A percentile compares a stretch with the other conserved stretches of the same genome.
Evolutionary conservation across 768 basidiomycete genomes (phyloP).

Genomic region (Russula griseocarnosa): DNA sequence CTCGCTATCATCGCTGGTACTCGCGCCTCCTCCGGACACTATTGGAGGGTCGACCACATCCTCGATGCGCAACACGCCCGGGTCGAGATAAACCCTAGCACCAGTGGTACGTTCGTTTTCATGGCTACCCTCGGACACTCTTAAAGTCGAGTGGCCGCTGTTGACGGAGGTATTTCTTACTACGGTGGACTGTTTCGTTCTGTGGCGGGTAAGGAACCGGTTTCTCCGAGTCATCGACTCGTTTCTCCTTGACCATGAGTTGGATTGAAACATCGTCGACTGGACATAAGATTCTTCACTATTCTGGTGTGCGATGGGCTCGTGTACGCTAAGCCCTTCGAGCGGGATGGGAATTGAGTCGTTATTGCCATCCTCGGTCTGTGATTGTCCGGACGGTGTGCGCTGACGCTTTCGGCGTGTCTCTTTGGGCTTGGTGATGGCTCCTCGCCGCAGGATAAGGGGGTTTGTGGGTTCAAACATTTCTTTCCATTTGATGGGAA

Average conservation of each 20-base stretch:
- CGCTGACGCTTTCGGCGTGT: neutral
- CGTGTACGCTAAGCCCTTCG: neutral
- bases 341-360: neutral
- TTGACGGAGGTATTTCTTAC: too few species aligned
- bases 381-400: neutral
- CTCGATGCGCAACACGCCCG: neutral
- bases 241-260: neutral
- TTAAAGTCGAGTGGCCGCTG: neutral
- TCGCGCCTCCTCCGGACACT: neutral
- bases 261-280: neutral
- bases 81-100: neutral
- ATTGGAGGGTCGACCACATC: neutral
- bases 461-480: slow-evolving; percentile 43
- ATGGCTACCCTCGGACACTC: neutral
- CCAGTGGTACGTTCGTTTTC: neutral
- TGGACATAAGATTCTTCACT: neutral
- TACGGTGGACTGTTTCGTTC: neutral
- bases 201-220: neutral
- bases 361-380: neutral
- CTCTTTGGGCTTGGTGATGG: slow-evolving; percentile 29
- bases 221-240: neutral
- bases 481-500: slow-evolving; percentile 60
- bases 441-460: slow-evolving; percentile 43
- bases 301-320: neutral
- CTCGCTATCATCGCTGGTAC: neutral